Percentiles rank a stretch among this genome's conserved stretches.
Evolutionary conservation across 208 protist genomes (phyloP).

Genomic region (Acanthamoeba triangularis): DNA sequence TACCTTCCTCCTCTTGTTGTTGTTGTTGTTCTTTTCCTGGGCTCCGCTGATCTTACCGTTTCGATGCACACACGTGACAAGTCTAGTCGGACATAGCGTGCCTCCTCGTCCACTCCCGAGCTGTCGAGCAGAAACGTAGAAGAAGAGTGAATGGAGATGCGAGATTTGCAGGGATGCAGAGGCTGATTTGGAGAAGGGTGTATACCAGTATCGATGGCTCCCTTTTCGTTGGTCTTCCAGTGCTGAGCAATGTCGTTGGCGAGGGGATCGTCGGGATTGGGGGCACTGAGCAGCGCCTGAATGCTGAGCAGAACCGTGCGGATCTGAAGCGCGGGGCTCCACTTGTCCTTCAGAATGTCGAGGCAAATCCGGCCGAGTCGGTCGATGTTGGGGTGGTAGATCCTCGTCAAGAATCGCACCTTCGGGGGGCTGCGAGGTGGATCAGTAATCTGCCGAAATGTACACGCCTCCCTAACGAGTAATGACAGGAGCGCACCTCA

Average conservation of each 20-base stretch:
- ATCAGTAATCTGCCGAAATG: not conserved
- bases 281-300: slow-evolving; percentile 91
- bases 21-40: not conserved
- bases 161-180: not conserved
- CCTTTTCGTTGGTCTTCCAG: slow-evolving; percentile 93
- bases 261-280: slow-evolving; percentile 95
- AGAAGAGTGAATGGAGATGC: not conserved
- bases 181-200: not conserved
- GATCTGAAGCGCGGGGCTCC: slow-evolving; percentile 96
- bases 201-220: slow-evolving; percentile 87
- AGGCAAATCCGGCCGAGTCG: slow-evolving; percentile 96
- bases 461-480: not conserved
- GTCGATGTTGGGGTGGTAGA: slow-evolving; percentile 95
- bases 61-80: not conserved
- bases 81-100: slow-evolving; percentile 49
- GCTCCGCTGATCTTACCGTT: not conserved
- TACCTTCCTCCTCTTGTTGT: not conserved
- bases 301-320: slow-evolving; percentile 94
- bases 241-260: slow-evolving; percentile 94
- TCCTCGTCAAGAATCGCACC: slow-evolving; percentile 95
- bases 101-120: slow-evolving; percentile 65
- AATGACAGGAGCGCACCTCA: slow-evolving; percentile 84
- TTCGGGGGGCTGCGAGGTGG: slow-evolving; percentile 85
- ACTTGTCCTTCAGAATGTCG: slow-evolving; percentile 98
- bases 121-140: not conserved